Evolutionary conservation across 192 early-diverging fungal genomes (phyloP).

Genomic region (Pecoramyces ruminantium): DNA sequence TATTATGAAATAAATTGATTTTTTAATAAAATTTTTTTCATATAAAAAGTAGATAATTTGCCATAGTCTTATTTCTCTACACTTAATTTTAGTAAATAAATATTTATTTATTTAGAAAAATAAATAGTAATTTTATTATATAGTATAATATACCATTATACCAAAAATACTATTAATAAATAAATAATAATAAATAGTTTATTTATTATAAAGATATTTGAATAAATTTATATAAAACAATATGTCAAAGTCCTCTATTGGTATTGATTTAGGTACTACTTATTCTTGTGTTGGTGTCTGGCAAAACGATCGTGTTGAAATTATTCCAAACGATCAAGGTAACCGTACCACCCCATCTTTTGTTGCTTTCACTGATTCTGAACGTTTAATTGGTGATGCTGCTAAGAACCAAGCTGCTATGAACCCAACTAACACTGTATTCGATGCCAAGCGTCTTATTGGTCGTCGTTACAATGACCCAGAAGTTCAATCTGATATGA

Average conservation of each 20-base stretch:
- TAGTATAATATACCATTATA: not conserved
- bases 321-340: constrained; percentile 78
- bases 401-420: constrained; percentile 82
- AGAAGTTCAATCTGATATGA: constrained; percentile 61
- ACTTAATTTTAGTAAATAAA: not conserved
- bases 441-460: constrained; percentile 81
- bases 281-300: constrained; percentile 57
- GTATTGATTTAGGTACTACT: constrained; percentile 96
- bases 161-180: not conserved
- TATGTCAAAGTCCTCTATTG: constrained; percentile 28
- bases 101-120: not conserved
- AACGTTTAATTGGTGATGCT: constrained; percentile 72
- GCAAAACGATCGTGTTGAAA: constrained; percentile 42
- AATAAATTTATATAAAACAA: not conserved
- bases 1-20: too few species aligned
- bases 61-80: not conserved
- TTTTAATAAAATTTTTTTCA: too few species aligned
- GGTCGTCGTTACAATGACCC: constrained; percentile 73
- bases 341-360: constrained; percentile 78
- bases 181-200: not conserved
- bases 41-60: too few species aligned
- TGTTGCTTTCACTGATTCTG: constrained; percentile 61
- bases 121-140: not conserved
- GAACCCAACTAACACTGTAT: constrained; percentile 82
- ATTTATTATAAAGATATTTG: not conserved